Evolutionary conservation across 192 early-diverging fungal species (phyloP).

Genomic region (Podila minutissima): DNA sequence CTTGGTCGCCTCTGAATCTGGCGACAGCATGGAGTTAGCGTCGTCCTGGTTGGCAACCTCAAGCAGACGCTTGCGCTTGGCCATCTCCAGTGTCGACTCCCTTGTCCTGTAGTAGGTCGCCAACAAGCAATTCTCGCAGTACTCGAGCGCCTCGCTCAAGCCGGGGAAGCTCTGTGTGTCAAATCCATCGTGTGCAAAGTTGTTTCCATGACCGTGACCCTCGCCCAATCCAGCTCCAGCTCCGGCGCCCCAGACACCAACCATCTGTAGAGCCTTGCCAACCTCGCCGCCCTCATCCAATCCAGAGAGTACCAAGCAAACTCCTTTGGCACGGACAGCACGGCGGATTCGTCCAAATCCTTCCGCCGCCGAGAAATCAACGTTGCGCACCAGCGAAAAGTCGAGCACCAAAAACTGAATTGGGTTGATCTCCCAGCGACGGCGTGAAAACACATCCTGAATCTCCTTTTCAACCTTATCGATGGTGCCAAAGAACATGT

Average conservation of each 20-base stretch:
- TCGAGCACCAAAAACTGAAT: constrained; percentile 93
- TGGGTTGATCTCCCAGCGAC: constrained; percentile 72
- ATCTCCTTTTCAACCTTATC: constrained; percentile 82
- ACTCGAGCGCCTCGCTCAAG: constrained; percentile 91
- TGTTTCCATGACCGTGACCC: constrained; percentile 36
- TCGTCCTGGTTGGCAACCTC: constrained; percentile 37
- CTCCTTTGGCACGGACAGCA: constrained; percentile 70
- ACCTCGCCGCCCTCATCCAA: constrained; percentile 71
- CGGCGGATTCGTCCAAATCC: constrained; percentile 89
- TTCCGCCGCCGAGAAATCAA: constrained; percentile 87
- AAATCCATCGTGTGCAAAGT: constrained; percentile 45
- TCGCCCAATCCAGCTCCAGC: constrained; percentile 50
- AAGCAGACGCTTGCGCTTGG: constrained; percentile 35
- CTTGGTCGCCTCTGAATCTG: constrained; percentile 36
- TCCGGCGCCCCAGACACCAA: constrained; percentile 69
- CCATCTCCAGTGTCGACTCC: constrained; percentile 40
- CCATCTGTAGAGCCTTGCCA: constrained; percentile 70
- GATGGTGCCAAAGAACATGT: constrained; percentile 98
- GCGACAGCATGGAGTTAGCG: constrained; percentile 15
- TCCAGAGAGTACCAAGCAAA: constrained; percentile 87
- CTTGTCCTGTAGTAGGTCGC: constrained; percentile 76
- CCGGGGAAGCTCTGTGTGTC: constrained; percentile 81
- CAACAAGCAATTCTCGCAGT: constrained; percentile 92
- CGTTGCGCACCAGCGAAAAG: constrained; percentile 83
- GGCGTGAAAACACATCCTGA: constrained; percentile 68